Percentiles rank a stretch among this genome's conserved stretches.
Conservation (phyloP, 2,329 filamentous ascomycete species). For the Talaromyces sp. region DNA sequence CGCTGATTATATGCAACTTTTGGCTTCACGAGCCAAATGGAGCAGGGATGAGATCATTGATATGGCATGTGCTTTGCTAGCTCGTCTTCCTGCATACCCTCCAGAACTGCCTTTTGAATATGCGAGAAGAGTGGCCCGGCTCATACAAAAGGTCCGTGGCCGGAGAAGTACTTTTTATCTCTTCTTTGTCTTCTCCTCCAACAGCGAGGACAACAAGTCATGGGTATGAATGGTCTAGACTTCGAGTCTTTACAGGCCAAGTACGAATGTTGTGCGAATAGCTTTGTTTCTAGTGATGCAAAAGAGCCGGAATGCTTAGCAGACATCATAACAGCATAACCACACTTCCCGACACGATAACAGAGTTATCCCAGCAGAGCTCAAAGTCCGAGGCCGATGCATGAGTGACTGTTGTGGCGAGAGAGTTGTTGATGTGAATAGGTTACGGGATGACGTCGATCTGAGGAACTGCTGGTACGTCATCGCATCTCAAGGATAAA, state of each 20-base stretch:
- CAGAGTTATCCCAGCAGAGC: not conserved
- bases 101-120: constrained; percentile 13
- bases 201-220: not conserved
- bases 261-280: constrained; percentile 11
- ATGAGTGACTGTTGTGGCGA: too few species aligned
- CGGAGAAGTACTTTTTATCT: not conserved
- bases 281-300: constrained; percentile 14
- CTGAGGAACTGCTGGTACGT: too few species aligned
- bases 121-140: not conserved
- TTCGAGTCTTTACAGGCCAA: constrained; percentile 13
- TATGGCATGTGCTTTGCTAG: constrained; percentile 10
- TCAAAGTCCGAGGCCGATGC: not conserved
- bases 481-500: too few species aligned
- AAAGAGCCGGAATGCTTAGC: not conserved
- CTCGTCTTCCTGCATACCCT: constrained; percentile 11
- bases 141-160: not conserved
- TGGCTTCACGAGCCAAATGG: constrained; percentile 3
- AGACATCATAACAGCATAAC: constrained; percentile 7
- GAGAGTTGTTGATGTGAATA: too few species aligned
- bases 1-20: constrained; percentile 12
- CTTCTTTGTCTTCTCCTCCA: not conserved
- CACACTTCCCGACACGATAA: constrained; percentile 12
- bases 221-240: constrained; percentile 6
- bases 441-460: too few species aligned
- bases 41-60: constrained; percentile 11